A percentile compares a stretch with the other conserved stretches of the same genome.
phyloP scores from a whole-genome alignment of 768 basidiomycete genomes.

The Mycena venus region DNA sequence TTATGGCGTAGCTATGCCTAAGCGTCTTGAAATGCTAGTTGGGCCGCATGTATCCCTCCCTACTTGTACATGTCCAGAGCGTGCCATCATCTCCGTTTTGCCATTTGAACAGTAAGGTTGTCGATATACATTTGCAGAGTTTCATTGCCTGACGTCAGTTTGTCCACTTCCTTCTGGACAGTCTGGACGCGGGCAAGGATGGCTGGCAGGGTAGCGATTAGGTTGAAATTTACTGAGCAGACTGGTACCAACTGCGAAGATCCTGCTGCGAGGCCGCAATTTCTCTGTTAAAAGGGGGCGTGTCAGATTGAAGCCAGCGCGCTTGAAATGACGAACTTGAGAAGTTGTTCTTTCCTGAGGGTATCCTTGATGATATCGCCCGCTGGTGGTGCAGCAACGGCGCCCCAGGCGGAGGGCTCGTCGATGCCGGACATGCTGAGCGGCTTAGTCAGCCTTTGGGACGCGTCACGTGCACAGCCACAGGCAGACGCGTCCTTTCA shows the following conservation, averaged over 20 bases:
- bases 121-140: slow-evolving; percentile 92
- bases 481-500: too few species aligned
- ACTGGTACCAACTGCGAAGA: slow-evolving; percentile 69
- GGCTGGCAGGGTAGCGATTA: slow-evolving; percentile 54
- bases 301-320: background rate
- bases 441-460: slow-evolving; percentile 50
- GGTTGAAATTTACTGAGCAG: background rate
- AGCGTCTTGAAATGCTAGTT: too few species aligned
- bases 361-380: slow-evolving; percentile 83
- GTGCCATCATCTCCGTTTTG: slow-evolving; percentile 71
- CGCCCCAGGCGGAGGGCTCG: slow-evolving; percentile 65
- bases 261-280: slow-evolving; percentile 83
- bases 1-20: too few species aligned
- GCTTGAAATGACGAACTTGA: slow-evolving; percentile 69
- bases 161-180: slow-evolving; percentile 86
- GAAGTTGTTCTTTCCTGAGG: slow-evolving; percentile 79
- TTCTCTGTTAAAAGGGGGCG: slow-evolving; percentile 63
- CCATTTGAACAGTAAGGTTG: slow-evolving; percentile 90
- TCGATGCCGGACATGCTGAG: slow-evolving; percentile 39
- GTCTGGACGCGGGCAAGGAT: slow-evolving; percentile 75
- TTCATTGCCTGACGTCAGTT: slow-evolving; percentile 82
- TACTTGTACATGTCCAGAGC: background rate
- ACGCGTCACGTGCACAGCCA: slow-evolving; percentile 55
- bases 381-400: slow-evolving; percentile 51
- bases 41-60: background rate